A percentile compares a stretch with the other conserved stretches of the same genome.
phyloP scores from a whole-genome alignment of 371 early-diverging fungal genomes.

The Mucor saturninus region DNA sequence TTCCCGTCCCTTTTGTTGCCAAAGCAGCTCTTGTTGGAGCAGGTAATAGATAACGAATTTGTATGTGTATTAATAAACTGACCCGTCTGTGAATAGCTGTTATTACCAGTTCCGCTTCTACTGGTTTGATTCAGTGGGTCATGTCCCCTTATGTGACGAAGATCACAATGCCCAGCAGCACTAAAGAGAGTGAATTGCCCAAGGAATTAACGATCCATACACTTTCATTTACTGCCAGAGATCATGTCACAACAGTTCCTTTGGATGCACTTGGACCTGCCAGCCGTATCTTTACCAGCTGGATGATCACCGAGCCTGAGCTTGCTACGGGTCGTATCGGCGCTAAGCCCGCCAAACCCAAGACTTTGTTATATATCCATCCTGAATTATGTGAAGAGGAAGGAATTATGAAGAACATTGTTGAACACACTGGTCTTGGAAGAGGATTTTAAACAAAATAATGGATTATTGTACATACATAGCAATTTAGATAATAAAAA shows the following conservation, averaged over 20 bases:
- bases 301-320: slow-evolving; percentile 50
- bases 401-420: slow-evolving; percentile 41
- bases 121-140: slow-evolving; percentile 66
- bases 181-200: slow-evolving; percentile 19
- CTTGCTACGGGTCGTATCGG: slow-evolving; percentile 38
- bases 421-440: slow-evolving; percentile 51
- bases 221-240: slow-evolving; percentile 41
- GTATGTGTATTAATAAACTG: neutral
- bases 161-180: slow-evolving; percentile 40
- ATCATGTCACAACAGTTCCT: slow-evolving; percentile 59
- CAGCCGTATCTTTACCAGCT: slow-evolving; percentile 61
- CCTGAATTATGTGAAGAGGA: slow-evolving; percentile 58
- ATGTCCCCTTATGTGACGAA: slow-evolving; percentile 69
- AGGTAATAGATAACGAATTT: slow-evolving; percentile 32
- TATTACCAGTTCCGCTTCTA: slow-evolving; percentile 66
- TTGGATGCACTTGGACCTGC: slow-evolving; percentile 57
- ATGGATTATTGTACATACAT: neutral
- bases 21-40: slow-evolving; percentile 64
- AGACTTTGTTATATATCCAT: slow-evolving; percentile 60
- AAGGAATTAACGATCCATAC: slow-evolving; percentile 39
- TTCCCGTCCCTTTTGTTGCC: slow-evolving; percentile 61
- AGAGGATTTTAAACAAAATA: slow-evolving; percentile 41
- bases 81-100: slow-evolving; percentile 39
- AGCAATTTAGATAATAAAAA: slow-evolving; percentile 1
- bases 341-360: slow-evolving; percentile 51